Evolutionary conservation across 75 land plant genomes (phyloP).

Genomic region (Sequoia sempervirens): DNA sequence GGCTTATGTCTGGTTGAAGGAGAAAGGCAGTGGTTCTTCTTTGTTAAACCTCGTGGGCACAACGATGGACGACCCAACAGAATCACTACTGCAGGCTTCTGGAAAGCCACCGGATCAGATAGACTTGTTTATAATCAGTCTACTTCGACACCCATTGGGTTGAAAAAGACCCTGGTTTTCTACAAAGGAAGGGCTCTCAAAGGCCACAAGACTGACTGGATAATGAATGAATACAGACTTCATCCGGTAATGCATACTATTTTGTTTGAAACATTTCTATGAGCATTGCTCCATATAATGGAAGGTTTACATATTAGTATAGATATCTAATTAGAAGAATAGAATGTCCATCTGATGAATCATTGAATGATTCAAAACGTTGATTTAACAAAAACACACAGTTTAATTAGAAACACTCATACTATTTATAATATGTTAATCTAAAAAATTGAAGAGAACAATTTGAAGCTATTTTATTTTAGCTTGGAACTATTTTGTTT

Average conservation of each 20-base stretch:
- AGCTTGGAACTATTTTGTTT: too few relatives aligned
- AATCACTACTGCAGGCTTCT: background rate
- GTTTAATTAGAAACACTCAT: too few relatives aligned
- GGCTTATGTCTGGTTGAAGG: background rate
- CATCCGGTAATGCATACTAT: background rate
- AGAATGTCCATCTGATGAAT: too few relatives aligned
- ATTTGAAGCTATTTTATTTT: too few relatives aligned
- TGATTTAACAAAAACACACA: too few relatives aligned
- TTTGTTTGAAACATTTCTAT: background rate
- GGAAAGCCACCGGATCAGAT: background rate
- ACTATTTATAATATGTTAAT: too few relatives aligned
- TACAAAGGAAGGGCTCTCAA: background rate
- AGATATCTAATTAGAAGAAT: too few relatives aligned
- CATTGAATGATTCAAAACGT: too few relatives aligned
- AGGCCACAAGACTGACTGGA: background rate
- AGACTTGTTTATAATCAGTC: background rate
- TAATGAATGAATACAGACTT: slow-evolving; percentile 3
- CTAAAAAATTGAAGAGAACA: too few relatives aligned
- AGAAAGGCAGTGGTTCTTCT: background rate
- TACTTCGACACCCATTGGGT: background rate
- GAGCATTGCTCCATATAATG: too few relatives aligned
- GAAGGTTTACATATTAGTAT: too few relatives aligned
- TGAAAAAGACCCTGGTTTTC: background rate
- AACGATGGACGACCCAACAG: background rate
- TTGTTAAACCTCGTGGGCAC: background rate